These are phyloP conservation scores for Penicillium sp. DNA, from an alignment of 2,329 filamentous ascomycete genomes.

Conservation along the genomic window DNA sequence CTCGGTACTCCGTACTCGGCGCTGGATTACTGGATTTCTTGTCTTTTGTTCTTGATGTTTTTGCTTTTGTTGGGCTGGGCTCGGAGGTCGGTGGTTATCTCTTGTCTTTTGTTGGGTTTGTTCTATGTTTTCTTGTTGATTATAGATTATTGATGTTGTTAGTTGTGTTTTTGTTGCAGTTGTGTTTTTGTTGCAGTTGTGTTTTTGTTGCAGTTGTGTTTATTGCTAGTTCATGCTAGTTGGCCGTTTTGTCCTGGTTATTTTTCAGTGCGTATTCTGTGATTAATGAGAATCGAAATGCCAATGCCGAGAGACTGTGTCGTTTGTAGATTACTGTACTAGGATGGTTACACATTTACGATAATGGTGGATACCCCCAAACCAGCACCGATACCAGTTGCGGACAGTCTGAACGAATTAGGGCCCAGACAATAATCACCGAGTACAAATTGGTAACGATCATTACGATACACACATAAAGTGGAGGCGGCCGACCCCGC, in stretches of 20 bases:
- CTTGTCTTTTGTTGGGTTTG: neutral
- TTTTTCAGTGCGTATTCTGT: neutral
- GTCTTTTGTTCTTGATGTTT: neutral
- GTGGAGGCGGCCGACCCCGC: slow-evolving; percentile 10
- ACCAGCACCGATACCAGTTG: slow-evolving; percentile 9
- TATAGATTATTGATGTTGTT: neutral
- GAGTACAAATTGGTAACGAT: neutral
- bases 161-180: no score
- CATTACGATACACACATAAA: neutral
- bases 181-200: no score
- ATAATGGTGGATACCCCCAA: neutral
- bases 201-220: no score
- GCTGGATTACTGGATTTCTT: neutral
- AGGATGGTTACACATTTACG: no score
- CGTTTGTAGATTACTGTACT: no score
- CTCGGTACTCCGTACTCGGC: neutral
- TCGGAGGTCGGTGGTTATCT: neutral
- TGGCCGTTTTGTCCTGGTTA: no score
- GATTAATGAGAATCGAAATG: neutral
- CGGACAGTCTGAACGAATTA: slow-evolving; percentile 13
- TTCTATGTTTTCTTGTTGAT: neutral
- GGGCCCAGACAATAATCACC: slow-evolving; percentile 14
- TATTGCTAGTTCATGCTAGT: neutral
- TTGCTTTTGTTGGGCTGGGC: neutral
- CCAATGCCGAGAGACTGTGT: neutral